A percentile compares a stretch with the other conserved stretches of the same genome.
Conservation (phyloP, 495 filamentous ascomycete species). For the Podospora conica region DNA sequence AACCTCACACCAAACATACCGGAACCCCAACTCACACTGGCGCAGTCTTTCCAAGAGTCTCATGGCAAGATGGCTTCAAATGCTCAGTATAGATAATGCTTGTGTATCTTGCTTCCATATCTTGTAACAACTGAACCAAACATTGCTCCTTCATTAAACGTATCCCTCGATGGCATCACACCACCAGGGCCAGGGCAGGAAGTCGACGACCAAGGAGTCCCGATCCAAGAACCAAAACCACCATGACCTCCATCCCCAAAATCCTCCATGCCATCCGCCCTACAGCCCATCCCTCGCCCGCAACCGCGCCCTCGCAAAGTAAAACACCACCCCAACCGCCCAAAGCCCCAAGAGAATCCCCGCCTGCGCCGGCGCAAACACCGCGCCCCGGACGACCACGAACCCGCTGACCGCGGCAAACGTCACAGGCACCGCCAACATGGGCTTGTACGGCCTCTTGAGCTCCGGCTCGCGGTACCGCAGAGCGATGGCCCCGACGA, state of each 20-base stretch:
- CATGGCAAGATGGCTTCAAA: no score
- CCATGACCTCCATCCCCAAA: not conserved
- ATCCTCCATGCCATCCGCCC: not conserved
- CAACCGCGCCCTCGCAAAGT: constrained; percentile 25
- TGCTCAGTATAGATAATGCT: no score
- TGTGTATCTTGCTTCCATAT: no score
- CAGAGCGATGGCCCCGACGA: constrained; percentile 46
- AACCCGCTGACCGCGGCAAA: constrained; percentile 50
- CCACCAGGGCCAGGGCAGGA: no score
- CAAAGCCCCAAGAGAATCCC: constrained; percentile 41
- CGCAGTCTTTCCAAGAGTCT: no score
- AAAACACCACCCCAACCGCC: constrained; percentile 38
- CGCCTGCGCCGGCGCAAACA: constrained; percentile 47
- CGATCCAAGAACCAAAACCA: not conserved
- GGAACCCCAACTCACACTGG: no score
- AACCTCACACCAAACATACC: no score
- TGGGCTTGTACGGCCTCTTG: constrained; percentile 43
- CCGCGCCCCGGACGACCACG: constrained; percentile 47
- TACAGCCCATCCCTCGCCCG: not conserved
- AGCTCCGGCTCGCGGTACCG: constrained; percentile 44
- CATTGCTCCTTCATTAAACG: no score
- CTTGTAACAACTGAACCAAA: no score
- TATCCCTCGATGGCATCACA: no score
- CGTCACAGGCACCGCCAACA: constrained; percentile 37
- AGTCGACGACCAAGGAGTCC: no score